phyloP scores from a whole-genome alignment of 805 yeast species.

The Cyberlindnera meyerae region DNA sequence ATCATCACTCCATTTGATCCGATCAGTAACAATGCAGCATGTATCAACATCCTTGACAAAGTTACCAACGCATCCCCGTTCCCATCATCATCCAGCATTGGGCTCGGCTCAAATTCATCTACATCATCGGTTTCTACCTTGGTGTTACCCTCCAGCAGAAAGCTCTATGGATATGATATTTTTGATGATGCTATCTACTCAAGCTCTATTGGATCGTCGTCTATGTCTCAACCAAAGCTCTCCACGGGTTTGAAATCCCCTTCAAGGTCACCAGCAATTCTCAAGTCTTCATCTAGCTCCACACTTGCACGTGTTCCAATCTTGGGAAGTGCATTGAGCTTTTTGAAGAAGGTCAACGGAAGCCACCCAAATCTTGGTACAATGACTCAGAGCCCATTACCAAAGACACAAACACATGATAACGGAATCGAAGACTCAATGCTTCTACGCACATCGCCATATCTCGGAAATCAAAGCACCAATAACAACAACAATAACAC shows the following conservation, averaged over 20 bases:
- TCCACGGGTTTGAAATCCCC: slow-evolving; percentile 7
- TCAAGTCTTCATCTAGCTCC: slow-evolving; percentile 16
- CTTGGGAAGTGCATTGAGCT: slow-evolving; percentile 21
- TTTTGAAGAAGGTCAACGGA: slow-evolving; percentile 20
- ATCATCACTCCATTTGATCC: slow-evolving; percentile 30
- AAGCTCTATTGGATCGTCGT: slow-evolving; percentile 13
- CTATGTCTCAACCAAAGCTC: slow-evolving; percentile 1
- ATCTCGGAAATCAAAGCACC: no score
- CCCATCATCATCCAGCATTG: no score
- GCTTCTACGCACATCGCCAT: slow-evolving; percentile 8
- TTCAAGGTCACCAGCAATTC: slow-evolving; percentile 8
- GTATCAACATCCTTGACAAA: slow-evolving; percentile 9
- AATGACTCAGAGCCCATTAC: slow-evolving; percentile 5
- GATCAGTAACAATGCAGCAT: slow-evolving; percentile 13
- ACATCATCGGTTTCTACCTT: slow-evolving; percentile 14
- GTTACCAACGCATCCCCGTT: slow-evolving; percentile 2
- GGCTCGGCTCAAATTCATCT: background rate
- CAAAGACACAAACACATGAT: slow-evolving; percentile 7
- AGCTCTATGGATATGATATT: slow-evolving; percentile 57
- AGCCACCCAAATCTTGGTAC: slow-evolving; percentile 9
- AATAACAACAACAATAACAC: no score
- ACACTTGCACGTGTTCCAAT: slow-evolving; percentile 21
- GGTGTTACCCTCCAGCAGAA: slow-evolving; percentile 20
- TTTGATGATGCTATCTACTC: slow-evolving; percentile 60
- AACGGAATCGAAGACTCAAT: slow-evolving; percentile 2